Evolutionary conservation across 2,329 filamentous ascomycete species (phyloP), one percentile per base, ranked within the genome.

Genomic region (Colletotrichum eremochloae): DNA sequence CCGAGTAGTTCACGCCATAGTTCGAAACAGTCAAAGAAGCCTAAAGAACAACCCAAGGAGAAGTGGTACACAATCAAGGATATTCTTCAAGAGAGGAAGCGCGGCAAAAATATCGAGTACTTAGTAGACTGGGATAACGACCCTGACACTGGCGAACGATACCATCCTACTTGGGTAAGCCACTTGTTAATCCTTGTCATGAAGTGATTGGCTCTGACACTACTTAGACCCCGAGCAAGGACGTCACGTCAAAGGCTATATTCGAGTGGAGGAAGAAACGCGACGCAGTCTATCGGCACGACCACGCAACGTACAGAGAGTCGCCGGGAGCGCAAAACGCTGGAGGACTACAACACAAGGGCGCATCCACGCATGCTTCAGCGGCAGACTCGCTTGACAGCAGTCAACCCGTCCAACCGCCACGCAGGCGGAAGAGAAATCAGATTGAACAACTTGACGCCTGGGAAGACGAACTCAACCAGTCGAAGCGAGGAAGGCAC

Each of bases 101-200:
- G 74, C 48, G 75, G 75, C 7, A 77, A 76, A 38, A 71, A 71
- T 46, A 73, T 77, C 18, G 75, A 82, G 67, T 84, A 83, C 56
- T 73, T 83, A 24, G 79, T 85, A 18, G 79, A 83, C 67, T 85
- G 83, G 82, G 80, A 80, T 64, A 77, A 80, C 71, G 75, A 81
- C 64, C 33, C 63, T 31, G 64, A 70, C 5, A 81, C 81, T 3
- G 81, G 81, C 42, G 73, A 83, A 67, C 36, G 67, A 18, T 82
- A 81, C 70, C 38, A 71, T 38, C 78, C 80, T 36, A 78, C 78
- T 63, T 84, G 83, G 82, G 80, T 80, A 72, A 44, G 75, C 71
- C 75, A 75, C 50, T 58, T 68, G 61, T 64, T 63, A 60, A 24
- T 53, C 33, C 68, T 58, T 56, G 56, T 44, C 52, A 9, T 56